A percentile compares a stretch with the other conserved stretches of the same genome.
phyloP scores from a whole-genome alignment of 2,329 filamentous ascomycete genomes.

The Cercospora zeae-maydis region DNA sequence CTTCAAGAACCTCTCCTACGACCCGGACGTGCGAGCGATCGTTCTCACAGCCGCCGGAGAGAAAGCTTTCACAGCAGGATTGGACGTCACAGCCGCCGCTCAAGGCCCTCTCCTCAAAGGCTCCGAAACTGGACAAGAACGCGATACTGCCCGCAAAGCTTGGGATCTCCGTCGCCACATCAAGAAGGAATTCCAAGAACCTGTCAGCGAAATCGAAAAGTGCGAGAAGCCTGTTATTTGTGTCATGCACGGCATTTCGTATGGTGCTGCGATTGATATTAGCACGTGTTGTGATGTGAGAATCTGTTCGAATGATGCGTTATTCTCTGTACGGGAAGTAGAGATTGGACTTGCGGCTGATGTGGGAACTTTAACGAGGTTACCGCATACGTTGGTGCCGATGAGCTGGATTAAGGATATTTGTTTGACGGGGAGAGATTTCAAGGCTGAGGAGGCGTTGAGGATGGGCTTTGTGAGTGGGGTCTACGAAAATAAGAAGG shows the following conservation, averaged over 20 bases:
- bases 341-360: conserved; percentile 78
- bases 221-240: conserved; percentile 90
- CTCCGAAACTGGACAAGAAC: conserved; percentile 2
- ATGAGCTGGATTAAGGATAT: conserved; percentile 78
- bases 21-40: conserved; percentile 69
- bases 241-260: conserved; percentile 72
- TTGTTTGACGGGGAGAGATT: conserved; percentile 66
- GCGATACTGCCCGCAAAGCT: conserved; percentile 33
- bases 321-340: conserved; percentile 73
- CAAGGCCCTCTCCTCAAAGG: conserved; percentile 16
- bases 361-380: conserved; percentile 69
- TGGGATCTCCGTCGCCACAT: conserved; percentile 62
- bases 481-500: conserved; percentile 60
- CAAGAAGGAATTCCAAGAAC: conserved; percentile 70
- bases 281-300: conserved; percentile 67
- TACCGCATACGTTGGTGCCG: conserved; percentile 69
- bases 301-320: conserved; percentile 54
- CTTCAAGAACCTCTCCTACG: conserved; percentile 68
- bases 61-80: conserved; percentile 71
- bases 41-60: conserved; percentile 78
- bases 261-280: conserved; percentile 74
- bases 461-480: conserved; percentile 66
- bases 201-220: conserved; percentile 70
- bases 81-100: conserved; percentile 53
- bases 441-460: conserved; percentile 64